phyloP scores from a whole-genome alignment of 495 filamentous ascomycete genomes.

The Neurospora terricola region DNA sequence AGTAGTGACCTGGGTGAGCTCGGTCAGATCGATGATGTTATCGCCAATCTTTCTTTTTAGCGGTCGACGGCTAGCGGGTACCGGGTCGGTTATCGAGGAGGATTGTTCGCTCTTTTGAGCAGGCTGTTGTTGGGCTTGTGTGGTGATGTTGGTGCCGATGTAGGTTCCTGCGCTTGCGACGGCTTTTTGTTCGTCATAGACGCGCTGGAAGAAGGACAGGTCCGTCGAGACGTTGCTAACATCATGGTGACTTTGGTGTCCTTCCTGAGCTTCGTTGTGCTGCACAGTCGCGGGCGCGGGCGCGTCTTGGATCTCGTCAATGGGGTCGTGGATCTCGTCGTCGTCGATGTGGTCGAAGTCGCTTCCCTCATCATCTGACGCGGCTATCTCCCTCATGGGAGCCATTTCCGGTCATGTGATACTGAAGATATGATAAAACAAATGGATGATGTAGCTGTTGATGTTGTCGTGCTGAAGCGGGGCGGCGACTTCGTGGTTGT shows the following conservation, averaged over 20 bases:
- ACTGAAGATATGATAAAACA: not conserved
- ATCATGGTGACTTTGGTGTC: not conserved
- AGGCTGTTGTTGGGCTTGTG: not conserved
- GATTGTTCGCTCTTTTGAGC: not conserved
- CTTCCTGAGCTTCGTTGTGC: not conserved
- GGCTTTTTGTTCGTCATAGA: slow-evolving; percentile 15
- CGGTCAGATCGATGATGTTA: slow-evolving; percentile 6
- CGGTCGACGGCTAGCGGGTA: not conserved
- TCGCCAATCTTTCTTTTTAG: not conserved
- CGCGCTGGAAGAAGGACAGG: slow-evolving; percentile 18
- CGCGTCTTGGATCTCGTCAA: not conserved
- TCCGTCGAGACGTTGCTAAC: slow-evolving; percentile 17
- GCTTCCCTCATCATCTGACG: slow-evolving; percentile 23
- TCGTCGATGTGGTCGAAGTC: slow-evolving; percentile 9
- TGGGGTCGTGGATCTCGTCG: not conserved
- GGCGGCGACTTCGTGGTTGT: not conserved
- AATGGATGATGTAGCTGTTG: not conserved
- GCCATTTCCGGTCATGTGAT: slow-evolving; percentile 5
- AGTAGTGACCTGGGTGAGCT: slow-evolving; percentile 14
- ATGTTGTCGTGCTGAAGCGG: not conserved
- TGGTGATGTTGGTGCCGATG: not conserved
- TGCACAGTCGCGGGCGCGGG: not conserved
- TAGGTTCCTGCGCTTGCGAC: not conserved
- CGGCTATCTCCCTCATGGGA: slow-evolving; percentile 16
- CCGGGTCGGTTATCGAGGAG: slow-evolving; percentile 13